Percentiles rank a stretch among this genome's conserved stretches.
phyloP scores from a whole-genome alignment of 2,329 filamentous ascomycete species.

The Talaromyces sp. region DNA sequence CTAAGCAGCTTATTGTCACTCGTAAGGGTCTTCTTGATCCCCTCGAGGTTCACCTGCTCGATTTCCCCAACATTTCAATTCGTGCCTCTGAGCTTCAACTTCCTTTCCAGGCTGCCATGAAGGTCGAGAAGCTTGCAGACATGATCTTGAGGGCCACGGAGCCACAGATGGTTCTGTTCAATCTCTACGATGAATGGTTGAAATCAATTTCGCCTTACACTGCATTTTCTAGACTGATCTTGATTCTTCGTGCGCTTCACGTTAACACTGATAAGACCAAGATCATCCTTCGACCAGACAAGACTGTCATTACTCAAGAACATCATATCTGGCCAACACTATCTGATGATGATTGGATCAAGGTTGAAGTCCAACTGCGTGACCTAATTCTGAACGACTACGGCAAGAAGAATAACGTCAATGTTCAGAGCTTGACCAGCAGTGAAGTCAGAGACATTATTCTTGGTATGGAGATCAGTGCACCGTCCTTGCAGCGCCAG shows the following conservation, averaged over 20 bases:
- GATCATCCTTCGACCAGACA: constrained; percentile 87
- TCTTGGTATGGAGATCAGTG: constrained; percentile 98
- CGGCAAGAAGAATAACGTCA: constrained; percentile 99
- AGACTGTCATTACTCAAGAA: constrained; percentile 95
- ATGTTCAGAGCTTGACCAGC: constrained; percentile 90
- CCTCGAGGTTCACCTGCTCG: constrained; percentile 90
- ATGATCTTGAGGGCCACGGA: constrained; percentile 98
- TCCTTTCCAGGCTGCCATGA: constrained; percentile 99
- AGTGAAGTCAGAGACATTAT: constrained; percentile 98
- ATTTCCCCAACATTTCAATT: constrained; percentile 99
- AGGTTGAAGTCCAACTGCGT: constrained; percentile 93
- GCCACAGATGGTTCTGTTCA: constrained; percentile 99
- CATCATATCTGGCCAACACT: constrained; percentile 98
- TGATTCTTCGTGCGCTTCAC: constrained; percentile 90
- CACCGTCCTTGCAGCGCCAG: constrained; percentile 95
- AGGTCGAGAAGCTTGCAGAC: constrained; percentile 97
- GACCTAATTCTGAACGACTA: constrained; percentile 98
- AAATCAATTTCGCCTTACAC: constrained; percentile 99
- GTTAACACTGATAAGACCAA: constrained; percentile 99
- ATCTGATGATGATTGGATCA: constrained; percentile 96
- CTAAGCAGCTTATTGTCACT: constrained; percentile 97
- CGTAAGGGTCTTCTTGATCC: constrained; percentile 95
- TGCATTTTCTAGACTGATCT: constrained; percentile 87
- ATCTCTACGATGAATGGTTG: constrained; percentile 96
- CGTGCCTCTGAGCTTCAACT: constrained; percentile 93